phyloP scores from a whole-genome alignment of 495 filamentous ascomycete species.

The Podospora conica region DNA sequence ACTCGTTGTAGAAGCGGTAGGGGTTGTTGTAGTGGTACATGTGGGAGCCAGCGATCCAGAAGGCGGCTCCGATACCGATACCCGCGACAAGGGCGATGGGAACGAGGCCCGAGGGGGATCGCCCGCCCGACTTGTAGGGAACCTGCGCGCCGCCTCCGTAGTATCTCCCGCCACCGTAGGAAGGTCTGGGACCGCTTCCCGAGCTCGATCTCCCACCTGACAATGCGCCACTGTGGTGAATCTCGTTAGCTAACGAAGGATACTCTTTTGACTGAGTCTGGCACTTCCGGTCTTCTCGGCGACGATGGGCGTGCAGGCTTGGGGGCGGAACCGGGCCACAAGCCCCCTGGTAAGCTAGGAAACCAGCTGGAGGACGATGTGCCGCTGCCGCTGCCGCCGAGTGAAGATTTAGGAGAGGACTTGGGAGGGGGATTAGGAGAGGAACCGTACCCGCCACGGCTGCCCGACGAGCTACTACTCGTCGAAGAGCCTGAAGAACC shows the following conservation, averaged over 20 bases:
- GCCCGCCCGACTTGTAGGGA: slow-evolving; percentile 60
- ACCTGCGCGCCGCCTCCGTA: slow-evolving; percentile 70
- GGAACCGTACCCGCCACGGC: background rate
- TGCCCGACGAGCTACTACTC: background rate
- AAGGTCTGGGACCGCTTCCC: slow-evolving; percentile 57
- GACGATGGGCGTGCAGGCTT: background rate
- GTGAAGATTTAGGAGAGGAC: background rate
- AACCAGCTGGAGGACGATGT: background rate
- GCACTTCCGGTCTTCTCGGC: background rate
- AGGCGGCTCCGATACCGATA: slow-evolving; percentile 49
- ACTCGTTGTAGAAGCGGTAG: slow-evolving; percentile 58
- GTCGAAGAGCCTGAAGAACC: no score
- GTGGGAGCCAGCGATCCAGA: slow-evolving; percentile 60
- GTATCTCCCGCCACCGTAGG: slow-evolving; percentile 61
- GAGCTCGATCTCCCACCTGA: slow-evolving; percentile 57
- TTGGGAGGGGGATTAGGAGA: background rate
- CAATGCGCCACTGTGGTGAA: slow-evolving; percentile 35
- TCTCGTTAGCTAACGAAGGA: background rate
- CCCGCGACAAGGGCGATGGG: slow-evolving; percentile 53
- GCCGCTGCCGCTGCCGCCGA: background rate
- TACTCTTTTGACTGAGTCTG: background rate
- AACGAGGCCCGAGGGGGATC: slow-evolving; percentile 52
- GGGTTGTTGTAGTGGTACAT: slow-evolving; percentile 58
- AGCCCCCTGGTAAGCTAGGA: background rate
- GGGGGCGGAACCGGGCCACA: background rate